Evolutionary conservation across 208 protist species (phyloP), one percentile per base, ranked within the genome.

Genomic region (Acanthamoeba healyi): DNA sequence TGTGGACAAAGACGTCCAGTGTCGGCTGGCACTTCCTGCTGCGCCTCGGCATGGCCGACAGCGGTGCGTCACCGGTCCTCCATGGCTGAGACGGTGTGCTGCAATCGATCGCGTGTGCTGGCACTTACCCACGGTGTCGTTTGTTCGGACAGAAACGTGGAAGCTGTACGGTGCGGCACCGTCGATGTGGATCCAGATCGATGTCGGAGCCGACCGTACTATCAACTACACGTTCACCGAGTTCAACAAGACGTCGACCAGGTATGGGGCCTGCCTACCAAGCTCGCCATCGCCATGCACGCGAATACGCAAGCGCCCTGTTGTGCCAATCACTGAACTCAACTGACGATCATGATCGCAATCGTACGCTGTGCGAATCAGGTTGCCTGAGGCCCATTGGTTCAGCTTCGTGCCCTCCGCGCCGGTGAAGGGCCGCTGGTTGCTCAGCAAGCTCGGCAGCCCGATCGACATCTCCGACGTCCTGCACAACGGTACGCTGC

Each of bases 11-110:
- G 40, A 46, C 70, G 7, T 81, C 70, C 3, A 0, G 5, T 0
- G 40, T 3, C 34, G 70, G 70, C 17, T 81, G 70, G 70, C 70
- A 81, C 70, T 81, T 81, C 70, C 70, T 81, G 4, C 70, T 81
- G 38, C 0, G 40, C 12, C 40, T 81, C 5, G 12, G 14, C 34
- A 81, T n/a, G 6, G 70, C 34, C 32, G n/a, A 49, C n/a, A 38
- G 70, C 46, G n/a, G n/a, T n/a, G n/a, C n/a, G n/a, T n/a, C n/a
- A n/a, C n/a, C n/a, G n/a, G n/a, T n/a, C n/a, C n/a, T n/a, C n/a
- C n/a, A n/a, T n/a, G n/a, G n/a, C n/a, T n/a, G n/a, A n/a, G n/a
- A 22, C 54, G 54, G 7, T 4, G 46, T 24, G 4, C 54, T 61
- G 17, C 51, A 56, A 22, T 56, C 44, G 12, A n/a, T n/a, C n/a